These are phyloP conservation scores for Amphichorda felina DNA, from an alignment of 2,329 filamentous ascomycete species.

Conservation along the genomic window DNA sequence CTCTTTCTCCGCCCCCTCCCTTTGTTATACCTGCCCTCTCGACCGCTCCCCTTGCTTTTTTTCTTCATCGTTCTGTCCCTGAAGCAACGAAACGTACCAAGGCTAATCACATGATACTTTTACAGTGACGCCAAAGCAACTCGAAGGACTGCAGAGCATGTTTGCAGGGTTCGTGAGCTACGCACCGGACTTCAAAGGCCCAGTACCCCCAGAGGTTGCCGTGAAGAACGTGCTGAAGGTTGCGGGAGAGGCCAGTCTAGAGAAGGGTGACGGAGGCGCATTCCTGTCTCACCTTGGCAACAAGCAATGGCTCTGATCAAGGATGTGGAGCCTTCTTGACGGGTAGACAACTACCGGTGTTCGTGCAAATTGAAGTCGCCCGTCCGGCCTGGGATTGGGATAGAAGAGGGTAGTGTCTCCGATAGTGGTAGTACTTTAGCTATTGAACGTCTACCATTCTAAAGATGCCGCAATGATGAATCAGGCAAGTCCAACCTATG, in stretches of 20 bases:
- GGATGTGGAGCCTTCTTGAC: no score
- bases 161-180: background rate
- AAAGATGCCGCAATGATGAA: no score
- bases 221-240: slow-evolving; percentile 1
- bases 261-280: slow-evolving; percentile 3
- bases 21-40: background rate
- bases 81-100: no score
- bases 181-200: slow-evolving; percentile 3
- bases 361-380: no score
- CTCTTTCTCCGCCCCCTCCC: background rate
- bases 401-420: no score
- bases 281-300: slow-evolving; percentile 5
- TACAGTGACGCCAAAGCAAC: background rate
- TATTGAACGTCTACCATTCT: no score
- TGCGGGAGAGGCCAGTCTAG: slow-evolving; percentile 1
- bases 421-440: no score
- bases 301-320: slow-evolving; percentile 5
- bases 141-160: background rate
- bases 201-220: slow-evolving; percentile 1
- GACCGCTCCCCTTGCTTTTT: background rate
- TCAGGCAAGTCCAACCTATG: no score
- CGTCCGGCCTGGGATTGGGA: no score
- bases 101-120: background rate
- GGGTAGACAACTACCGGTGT: no score
- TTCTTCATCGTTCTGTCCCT: no score